phyloP scores from a whole-genome alignment of 345 rosid species.

The Dimocarpus longan region DNA sequence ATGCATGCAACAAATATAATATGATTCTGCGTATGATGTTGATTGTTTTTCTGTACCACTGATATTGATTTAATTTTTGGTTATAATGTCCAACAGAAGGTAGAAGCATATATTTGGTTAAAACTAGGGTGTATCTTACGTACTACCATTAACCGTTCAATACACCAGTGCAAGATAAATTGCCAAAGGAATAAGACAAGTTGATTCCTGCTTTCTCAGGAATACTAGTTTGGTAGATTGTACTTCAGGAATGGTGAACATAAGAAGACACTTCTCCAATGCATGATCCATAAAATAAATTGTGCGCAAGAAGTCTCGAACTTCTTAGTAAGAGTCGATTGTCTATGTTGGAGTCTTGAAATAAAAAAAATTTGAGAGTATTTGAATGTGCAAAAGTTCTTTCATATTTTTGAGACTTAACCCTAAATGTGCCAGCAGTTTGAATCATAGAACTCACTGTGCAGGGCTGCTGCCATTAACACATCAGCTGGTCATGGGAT shows the following conservation, averaged over 20 bases:
- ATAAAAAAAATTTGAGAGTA: background rate
- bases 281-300: background rate
- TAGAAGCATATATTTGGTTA: background rate
- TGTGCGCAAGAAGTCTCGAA: background rate
- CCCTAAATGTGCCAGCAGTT: background rate
- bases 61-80: background rate
- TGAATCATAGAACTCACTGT: conserved; percentile 21
- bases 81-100: background rate
- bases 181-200: background rate
- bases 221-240: background rate
- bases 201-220: background rate
- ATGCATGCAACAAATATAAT: conserved; percentile 11
- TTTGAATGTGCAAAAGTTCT: conserved; percentile 6
- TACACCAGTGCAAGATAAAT: background rate
- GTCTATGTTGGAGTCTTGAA: background rate
- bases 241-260: background rate
- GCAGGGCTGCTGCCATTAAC: conserved; percentile 63
- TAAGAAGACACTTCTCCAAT: background rate
- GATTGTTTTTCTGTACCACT: background rate
- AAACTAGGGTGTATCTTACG: background rate
- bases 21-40: background rate
- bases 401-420: background rate
- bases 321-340: background rate
- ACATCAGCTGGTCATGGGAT: conserved; percentile 65
- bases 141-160: background rate